These are phyloP conservation scores for Naganishia randhawae DNA, from an alignment of 768 basidiomycete genomes.

Conservation along the genomic window DNA sequence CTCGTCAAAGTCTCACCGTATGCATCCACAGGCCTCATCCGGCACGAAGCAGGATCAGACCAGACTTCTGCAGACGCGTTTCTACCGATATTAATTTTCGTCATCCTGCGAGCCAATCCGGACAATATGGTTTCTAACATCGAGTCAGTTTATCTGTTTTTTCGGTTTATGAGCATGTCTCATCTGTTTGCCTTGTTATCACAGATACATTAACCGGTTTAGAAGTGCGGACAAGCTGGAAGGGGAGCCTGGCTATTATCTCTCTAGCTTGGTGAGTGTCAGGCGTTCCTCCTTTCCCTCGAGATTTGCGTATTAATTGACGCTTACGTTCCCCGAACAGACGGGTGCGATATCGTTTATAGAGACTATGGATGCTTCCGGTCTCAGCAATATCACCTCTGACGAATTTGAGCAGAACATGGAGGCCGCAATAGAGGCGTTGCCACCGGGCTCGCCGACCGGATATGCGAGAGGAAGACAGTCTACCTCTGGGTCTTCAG, in stretches of 20 bases:
- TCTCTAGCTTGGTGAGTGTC: constrained; percentile 78
- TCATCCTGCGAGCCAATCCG: constrained; percentile 91
- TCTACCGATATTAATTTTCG: constrained; percentile 86
- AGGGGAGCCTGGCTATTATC: constrained; percentile 93
- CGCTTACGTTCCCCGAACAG: constrained; percentile 51
- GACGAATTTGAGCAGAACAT: constrained; percentile 84
- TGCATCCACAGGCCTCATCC: constrained; percentile 66
- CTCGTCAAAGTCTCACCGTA: constrained; percentile 5
- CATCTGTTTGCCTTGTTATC: neutral
- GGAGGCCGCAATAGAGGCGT: constrained; percentile 60
- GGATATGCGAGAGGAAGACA: constrained; percentile 72
- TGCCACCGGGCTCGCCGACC: constrained; percentile 69
- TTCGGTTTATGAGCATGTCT: too few relatives aligned
- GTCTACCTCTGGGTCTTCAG: constrained; percentile 51
- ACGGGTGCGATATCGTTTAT: constrained; percentile 97
- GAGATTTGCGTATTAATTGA: neutral
- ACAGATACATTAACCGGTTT: constrained; percentile 91
- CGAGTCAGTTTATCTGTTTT: constrained; percentile 59
- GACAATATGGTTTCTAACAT: constrained; percentile 89
- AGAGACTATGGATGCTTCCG: constrained; percentile 94
- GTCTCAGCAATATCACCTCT: constrained; percentile 86
- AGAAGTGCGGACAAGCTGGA: constrained; percentile 82
- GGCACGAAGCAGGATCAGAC: constrained; percentile 70
- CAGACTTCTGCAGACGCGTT: constrained; percentile 75
- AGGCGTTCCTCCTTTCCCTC: neutral